Percentiles rank a stretch among this genome's conserved stretches.
Conservation (phyloP, 2,329 filamentous ascomycete genomes). For the Capronia epimyces region DNA sequence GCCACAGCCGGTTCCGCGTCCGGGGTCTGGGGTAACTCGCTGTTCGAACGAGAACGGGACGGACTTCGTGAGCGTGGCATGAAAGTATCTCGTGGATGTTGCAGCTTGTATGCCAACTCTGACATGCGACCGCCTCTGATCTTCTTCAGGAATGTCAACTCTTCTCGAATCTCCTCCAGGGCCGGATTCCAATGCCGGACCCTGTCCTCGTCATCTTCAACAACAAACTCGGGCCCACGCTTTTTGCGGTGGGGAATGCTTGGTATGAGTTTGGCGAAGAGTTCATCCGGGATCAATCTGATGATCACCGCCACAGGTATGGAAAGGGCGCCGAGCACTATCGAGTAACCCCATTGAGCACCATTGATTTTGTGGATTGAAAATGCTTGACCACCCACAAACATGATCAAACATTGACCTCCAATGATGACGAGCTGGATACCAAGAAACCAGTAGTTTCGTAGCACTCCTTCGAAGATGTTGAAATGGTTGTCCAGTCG, state of each 20-base stretch:
- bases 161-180: conserved; percentile 58
- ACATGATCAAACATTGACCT: conserved; percentile 54
- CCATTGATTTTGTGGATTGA: conserved; percentile 47
- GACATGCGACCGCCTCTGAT: conserved; percentile 59
- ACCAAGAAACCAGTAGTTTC: conserved; percentile 54
- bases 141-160: conserved; percentile 58
- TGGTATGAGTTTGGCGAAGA: conserved; percentile 44
- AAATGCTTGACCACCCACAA: conserved; percentile 53
- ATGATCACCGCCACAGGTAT: conserved; percentile 49
- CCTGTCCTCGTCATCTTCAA: conserved; percentile 39
- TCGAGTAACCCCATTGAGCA: conserved; percentile 51
- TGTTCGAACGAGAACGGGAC: conserved; percentile 38
- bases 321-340: conserved; percentile 47
- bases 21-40: conserved; percentile 41
- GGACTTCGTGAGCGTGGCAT: conserved; percentile 31
- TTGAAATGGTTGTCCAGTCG: conserved; percentile 60
- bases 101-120: conserved; percentile 55
- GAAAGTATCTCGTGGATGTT: conserved; percentile 53
- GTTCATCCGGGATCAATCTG: conserved; percentile 48
- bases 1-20: conserved; percentile 34
- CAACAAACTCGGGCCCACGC: conserved; percentile 30
- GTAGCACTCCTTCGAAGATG: conserved; percentile 53
- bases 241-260: conserved; percentile 24
- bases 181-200: conserved; percentile 55
- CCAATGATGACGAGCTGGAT: conserved; percentile 56